These are phyloP conservation scores for Cryptococcus sp. DNA, from an alignment of 1,284 basidiomycete species.

Conservation along the genomic window DNA sequence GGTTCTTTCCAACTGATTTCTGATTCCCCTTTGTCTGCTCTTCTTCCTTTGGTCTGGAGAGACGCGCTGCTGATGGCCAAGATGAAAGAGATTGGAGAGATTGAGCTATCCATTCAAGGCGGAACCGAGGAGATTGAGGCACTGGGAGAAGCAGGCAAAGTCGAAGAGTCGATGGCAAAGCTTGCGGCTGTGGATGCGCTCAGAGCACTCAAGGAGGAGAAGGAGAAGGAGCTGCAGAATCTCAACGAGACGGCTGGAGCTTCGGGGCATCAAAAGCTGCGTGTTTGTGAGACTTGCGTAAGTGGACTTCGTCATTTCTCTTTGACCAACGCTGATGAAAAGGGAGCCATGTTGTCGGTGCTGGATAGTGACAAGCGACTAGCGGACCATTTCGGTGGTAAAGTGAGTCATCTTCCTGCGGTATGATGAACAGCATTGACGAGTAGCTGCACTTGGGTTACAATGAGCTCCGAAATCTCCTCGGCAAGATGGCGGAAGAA, in stretches of 20 bases:
- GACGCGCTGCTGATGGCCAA: slow-evolving; percentile 39
- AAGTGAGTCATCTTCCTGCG: slow-evolving; percentile 62
- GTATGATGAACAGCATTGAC: background rate
- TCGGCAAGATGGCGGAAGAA: slow-evolving; percentile 78
- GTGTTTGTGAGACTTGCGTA: slow-evolving; percentile 96
- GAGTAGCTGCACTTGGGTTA: slow-evolving; percentile 95
- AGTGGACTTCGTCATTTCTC: slow-evolving; percentile 5
- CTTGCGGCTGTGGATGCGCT: slow-evolving; percentile 95
- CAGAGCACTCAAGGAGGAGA: slow-evolving; percentile 91
- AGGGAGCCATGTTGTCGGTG: slow-evolving; percentile 88
- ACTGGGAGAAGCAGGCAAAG: slow-evolving; percentile 92
- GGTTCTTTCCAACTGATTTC: slow-evolving; percentile 17
- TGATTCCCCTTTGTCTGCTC: background rate
- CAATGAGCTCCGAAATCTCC: slow-evolving; percentile 91
- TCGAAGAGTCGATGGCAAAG: slow-evolving; percentile 97
- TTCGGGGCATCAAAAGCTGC: slow-evolving; percentile 96
- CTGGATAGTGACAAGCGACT: slow-evolving; percentile 97
- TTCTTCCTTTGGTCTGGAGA: too few relatives aligned
- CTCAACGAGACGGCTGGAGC: slow-evolving; percentile 97
- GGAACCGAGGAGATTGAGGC: slow-evolving; percentile 97
- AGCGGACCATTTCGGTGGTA: slow-evolving; percentile 99
- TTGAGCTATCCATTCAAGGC: slow-evolving; percentile 95
- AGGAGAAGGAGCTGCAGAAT: slow-evolving; percentile 95
- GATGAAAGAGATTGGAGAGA: slow-evolving; percentile 99
- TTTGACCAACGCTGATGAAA: background rate